These are phyloP conservation scores for Dactylellina cionopaga DNA, from an alignment of 2,329 filamentous ascomycete genomes.

Conservation along the genomic window DNA sequence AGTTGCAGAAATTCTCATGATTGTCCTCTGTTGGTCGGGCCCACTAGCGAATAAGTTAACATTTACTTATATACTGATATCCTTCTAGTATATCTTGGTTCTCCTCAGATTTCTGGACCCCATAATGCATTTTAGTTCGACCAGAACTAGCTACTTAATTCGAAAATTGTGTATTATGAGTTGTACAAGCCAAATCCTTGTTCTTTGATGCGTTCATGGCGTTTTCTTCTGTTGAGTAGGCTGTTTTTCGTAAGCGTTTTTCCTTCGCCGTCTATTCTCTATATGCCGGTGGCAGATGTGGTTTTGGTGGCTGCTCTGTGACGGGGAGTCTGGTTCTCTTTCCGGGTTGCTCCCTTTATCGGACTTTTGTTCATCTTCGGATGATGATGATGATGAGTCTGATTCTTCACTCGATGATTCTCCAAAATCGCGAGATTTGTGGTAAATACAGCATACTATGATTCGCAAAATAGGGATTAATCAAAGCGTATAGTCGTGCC, in stretches of 20 bases:
- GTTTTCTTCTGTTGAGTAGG: constrained; percentile 6
- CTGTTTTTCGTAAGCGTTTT: constrained; percentile 41
- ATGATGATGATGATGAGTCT: constrained; percentile 68
- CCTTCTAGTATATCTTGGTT: too few relatives aligned
- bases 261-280: constrained; percentile 17
- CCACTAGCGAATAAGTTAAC: too few relatives aligned
- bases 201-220: neutral
- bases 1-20: too few relatives aligned
- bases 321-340: neutral
- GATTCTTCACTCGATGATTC: constrained; percentile 79
- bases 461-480: neutral
- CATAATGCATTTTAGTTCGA: too few relatives aligned
- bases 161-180: too few relatives aligned
- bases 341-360: neutral
- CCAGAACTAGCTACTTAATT: too few relatives aligned
- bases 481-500: neutral
- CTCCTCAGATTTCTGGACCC: too few relatives aligned
- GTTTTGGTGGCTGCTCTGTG: neutral
- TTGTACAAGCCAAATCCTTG: too few relatives aligned
- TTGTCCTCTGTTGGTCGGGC: too few relatives aligned
- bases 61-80: too few relatives aligned
- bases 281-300: constrained; percentile 7
- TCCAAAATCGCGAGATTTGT: constrained; percentile 80
- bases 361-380: neutral
- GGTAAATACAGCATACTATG: constrained; percentile 98